phyloP scores from a whole-genome alignment of 768 basidiomycete species.

The Boletus reticulatus region DNA sequence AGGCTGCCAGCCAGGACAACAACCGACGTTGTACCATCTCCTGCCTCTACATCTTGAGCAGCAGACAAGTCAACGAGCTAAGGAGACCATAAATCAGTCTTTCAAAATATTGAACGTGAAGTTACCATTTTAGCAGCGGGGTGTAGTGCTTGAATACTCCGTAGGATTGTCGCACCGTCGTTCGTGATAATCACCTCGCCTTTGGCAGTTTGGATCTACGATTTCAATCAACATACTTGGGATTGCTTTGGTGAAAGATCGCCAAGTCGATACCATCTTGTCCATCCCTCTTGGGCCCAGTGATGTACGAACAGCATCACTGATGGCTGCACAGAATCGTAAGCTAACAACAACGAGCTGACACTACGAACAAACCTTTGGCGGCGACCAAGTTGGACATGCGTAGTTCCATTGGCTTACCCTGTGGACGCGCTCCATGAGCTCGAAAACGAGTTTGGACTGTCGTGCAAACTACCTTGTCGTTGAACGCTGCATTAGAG shows the following conservation, averaged over 20 bases:
- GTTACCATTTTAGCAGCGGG: conserved; percentile 96
- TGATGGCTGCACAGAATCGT: conserved; percentile 64
- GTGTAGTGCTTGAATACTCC: conserved; percentile 93
- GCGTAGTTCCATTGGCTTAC: conserved; percentile 97
- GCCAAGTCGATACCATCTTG: conserved; percentile 76
- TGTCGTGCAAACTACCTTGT: conserved; percentile 53
- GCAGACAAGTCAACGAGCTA: conserved; percentile 97
- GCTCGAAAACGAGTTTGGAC: not conserved
- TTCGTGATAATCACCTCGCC: conserved; percentile 98
- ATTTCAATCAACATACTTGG: conserved; percentile 10
- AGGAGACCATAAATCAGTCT: conserved; percentile 2
- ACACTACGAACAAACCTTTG: conserved; percentile 59
- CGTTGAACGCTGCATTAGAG: conserved; percentile 79
- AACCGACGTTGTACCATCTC: conserved; percentile 97
- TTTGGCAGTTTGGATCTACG: conserved; percentile 90
- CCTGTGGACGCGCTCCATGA: conserved; percentile 49
- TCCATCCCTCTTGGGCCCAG: conserved; percentile 98
- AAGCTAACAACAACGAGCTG: not conserved
- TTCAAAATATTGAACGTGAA: not conserved
- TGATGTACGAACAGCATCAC: conserved; percentile 95
- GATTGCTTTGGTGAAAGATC: conserved; percentile 10
- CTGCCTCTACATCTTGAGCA: conserved; percentile 97
- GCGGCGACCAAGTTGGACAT: conserved; percentile 97
- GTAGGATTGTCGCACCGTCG: conserved; percentile 97
- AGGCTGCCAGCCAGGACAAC: conserved; percentile 95